These are phyloP conservation scores for Rhodotorula diobovata DNA, from an alignment of 768 basidiomycete genomes.

Conservation along the genomic window DNA sequence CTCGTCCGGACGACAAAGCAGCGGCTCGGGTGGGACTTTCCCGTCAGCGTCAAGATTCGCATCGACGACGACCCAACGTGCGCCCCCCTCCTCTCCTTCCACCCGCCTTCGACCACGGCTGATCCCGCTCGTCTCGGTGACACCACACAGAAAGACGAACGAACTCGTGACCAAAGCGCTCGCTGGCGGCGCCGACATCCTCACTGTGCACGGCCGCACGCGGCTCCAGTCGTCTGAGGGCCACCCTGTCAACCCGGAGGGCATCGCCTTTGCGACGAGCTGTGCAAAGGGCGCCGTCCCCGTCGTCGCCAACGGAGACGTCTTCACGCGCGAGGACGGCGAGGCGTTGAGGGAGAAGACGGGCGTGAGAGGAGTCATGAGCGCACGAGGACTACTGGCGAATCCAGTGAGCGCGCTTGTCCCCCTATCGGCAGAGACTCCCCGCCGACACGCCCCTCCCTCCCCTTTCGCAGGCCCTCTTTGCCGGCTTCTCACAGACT, in stretches of 20 bases:
- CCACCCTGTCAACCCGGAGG: constrained; percentile 49
- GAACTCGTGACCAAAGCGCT: constrained; percentile 50
- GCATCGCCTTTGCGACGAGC: constrained; percentile 51
- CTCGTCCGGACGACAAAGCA: constrained; percentile 51
- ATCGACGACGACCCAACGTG: constrained; percentile 51
- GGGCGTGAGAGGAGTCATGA: constrained; percentile 53
- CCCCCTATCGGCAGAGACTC: not conserved
- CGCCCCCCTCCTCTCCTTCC: constrained; percentile 18
- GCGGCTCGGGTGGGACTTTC: constrained; percentile 50
- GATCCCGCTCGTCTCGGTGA: too few relatives aligned
- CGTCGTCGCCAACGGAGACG: constrained; percentile 53
- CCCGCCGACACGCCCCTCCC: not conserved
- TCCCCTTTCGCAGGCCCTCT: constrained; percentile 46
- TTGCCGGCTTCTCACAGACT: constrained; percentile 49
- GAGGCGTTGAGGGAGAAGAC: constrained; percentile 47
- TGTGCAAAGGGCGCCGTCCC: constrained; percentile 50
- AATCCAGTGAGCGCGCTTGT: constrained; percentile 47
- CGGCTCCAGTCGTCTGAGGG: constrained; percentile 51
- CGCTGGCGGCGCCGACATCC: constrained; percentile 49
- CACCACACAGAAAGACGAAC: constrained; percentile 46
- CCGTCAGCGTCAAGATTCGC: constrained; percentile 54
- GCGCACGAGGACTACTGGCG: constrained; percentile 52
- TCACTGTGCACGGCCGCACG: constrained; percentile 54
- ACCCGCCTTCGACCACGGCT: too few relatives aligned
- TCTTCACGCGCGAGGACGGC: constrained; percentile 50